phyloP scores from a whole-genome alignment of 805 yeast genomes.

The Hanseniaspora thailandica region DNA sequence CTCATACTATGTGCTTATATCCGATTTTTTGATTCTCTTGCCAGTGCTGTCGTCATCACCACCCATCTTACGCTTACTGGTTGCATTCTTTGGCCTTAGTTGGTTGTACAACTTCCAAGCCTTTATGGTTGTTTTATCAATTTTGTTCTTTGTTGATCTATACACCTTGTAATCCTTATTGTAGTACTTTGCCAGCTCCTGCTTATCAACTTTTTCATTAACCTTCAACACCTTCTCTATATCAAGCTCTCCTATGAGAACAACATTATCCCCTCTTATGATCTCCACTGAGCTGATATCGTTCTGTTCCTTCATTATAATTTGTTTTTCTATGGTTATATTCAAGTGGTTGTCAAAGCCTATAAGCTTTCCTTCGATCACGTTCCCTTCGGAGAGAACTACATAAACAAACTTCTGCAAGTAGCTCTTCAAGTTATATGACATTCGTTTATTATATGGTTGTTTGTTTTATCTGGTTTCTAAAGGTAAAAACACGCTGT shows the following conservation, averaged over 20 bases:
- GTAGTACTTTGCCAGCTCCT: constrained; percentile 37
- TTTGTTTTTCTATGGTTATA: constrained; percentile 33
- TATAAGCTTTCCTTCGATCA: constrained; percentile 37
- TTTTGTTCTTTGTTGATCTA: constrained; percentile 40
- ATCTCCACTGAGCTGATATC: not conserved
- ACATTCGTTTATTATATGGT: constrained; percentile 19
- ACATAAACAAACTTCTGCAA: constrained; percentile 40
- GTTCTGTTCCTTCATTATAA: not conserved
- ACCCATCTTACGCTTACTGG: not conserved
- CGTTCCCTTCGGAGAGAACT: constrained; percentile 46
- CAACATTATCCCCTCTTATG: constrained; percentile 30
- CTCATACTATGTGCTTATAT: not conserved
- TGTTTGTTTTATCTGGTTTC: too few species aligned
- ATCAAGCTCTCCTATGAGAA: constrained; percentile 24
- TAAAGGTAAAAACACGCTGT: not conserved
- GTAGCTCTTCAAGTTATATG: constrained; percentile 26
- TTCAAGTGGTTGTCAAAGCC: constrained; percentile 61
- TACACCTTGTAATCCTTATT: constrained; percentile 47
- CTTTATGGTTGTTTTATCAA: constrained; percentile 30
- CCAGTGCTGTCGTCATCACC: not conserved
- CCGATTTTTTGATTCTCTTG: not conserved
- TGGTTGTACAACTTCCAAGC: constrained; percentile 6
- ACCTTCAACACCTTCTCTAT: constrained; percentile 20
- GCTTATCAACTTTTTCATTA: constrained; percentile 27
- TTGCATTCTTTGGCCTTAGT: not conserved